These are phyloP conservation scores for Globisporangium carolinianum DNA, from an alignment of 352 stramenopile genomes.

Conservation along the genomic window DNA sequence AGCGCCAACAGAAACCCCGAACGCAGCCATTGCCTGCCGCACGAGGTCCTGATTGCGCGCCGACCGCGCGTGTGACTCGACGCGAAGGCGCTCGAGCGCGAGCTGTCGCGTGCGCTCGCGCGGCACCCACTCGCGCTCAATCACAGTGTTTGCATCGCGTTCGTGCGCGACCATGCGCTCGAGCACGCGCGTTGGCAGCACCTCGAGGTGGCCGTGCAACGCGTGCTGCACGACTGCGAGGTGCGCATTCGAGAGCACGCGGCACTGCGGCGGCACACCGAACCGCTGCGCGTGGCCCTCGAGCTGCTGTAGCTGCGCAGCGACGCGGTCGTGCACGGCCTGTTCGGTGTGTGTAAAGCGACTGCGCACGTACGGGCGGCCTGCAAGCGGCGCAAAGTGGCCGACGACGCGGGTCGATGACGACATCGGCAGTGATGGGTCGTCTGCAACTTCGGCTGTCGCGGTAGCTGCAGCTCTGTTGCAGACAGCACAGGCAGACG, in stretches of 20 bases:
- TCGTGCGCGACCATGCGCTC: constrained; percentile 53
- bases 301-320: constrained; percentile 29
- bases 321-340: constrained; percentile 29
- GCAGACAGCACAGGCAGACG: neutral
- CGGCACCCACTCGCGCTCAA: constrained; percentile 50
- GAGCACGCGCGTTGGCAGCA: constrained; percentile 45
- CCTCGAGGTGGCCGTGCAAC: constrained; percentile 50
- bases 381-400: constrained; percentile 30
- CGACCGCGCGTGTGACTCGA: constrained; percentile 23
- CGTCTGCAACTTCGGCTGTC: neutral
- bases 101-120: constrained; percentile 42
- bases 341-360: constrained; percentile 41
- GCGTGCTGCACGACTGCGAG: constrained; percentile 45
- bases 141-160: constrained; percentile 31
- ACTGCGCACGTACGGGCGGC: constrained; percentile 40
- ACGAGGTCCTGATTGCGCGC: constrained; percentile 41
- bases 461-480: neutral
- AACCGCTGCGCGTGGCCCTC: constrained; percentile 37
- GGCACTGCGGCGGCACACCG: constrained; percentile 32
- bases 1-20: neutral
- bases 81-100: constrained; percentile 35
- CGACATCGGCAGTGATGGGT: too few species aligned
- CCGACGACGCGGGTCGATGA: neutral
- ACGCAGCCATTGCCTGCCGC: constrained; percentile 36
- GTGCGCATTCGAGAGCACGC: constrained; percentile 35